Conservation (phyloP, 2,329 filamentous ascomycete species). For the Hyphodiscus sp. region DNA sequence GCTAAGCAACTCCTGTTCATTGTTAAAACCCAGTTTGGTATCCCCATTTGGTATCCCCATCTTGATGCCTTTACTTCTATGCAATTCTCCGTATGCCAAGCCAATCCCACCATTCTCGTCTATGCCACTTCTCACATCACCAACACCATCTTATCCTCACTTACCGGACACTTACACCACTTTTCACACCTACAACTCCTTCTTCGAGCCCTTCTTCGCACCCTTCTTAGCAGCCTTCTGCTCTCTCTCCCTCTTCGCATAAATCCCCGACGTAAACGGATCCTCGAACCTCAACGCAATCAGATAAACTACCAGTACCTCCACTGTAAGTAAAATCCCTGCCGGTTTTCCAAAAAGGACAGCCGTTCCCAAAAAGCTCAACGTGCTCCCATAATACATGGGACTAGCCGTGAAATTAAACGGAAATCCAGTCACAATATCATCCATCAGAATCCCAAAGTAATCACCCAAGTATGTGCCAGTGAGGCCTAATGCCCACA, state of each 20-base stretch:
- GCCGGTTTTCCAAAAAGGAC: conserved; percentile 83
- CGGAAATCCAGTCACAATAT: conserved; percentile 88
- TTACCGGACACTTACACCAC: background rate
- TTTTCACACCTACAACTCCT: background rate
- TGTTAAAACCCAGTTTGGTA: conserved; percentile 24
- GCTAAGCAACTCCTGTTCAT: conserved; percentile 16
- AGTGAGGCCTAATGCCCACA: conserved; percentile 87
- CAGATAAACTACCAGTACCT: conserved; percentile 73
- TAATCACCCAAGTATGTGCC: conserved; percentile 98
- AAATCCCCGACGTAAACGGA: conserved; percentile 90
- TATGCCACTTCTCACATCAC: conserved; percentile 1
- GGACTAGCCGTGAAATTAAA: conserved; percentile 88
- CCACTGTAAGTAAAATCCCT: conserved; percentile 66
- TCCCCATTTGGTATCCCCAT: too few species aligned
- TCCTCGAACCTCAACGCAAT: conserved; percentile 84
- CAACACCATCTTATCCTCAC: too few species aligned
- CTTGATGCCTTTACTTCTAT: conserved; percentile 3
- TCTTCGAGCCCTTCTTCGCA: conserved; percentile 27
- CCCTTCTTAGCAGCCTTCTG: conserved; percentile 35
- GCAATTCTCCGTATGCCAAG: background rate
- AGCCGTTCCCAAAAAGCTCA: conserved; percentile 86
- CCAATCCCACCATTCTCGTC: background rate
- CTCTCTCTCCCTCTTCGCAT: conserved; percentile 71
- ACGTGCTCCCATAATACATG: conserved; percentile 93
- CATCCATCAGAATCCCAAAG: conserved; percentile 96